A percentile compares a stretch with the other conserved stretches of the same genome.
Conservation (phyloP, 345 rosid genomes). For the Arabis alpina region DNA sequence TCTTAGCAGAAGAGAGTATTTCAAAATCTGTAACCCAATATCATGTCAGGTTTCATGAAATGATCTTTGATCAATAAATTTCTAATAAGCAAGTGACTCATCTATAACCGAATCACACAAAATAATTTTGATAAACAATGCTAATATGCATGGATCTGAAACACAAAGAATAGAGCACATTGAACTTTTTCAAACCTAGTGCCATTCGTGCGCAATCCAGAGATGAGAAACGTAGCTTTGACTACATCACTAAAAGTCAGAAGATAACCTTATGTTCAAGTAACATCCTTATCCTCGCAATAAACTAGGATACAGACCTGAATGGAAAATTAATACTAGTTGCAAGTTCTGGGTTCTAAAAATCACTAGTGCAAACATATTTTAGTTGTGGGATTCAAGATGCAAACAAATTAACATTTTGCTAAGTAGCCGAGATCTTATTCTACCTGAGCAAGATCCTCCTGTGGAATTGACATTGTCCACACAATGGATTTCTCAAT, state of each 20-base stretch:
- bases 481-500: constrained; percentile 80
- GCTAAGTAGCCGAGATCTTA: not conserved
- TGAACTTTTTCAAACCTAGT: not conserved
- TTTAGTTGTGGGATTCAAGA: not conserved
- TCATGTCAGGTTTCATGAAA: not conserved
- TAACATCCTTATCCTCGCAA: constrained; percentile 8
- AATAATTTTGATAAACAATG: not conserved
- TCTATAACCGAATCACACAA: not conserved
- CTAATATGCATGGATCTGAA: not conserved
- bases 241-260: not conserved
- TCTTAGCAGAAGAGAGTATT: not conserved
- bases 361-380: not conserved
- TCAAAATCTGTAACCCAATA: not conserved
- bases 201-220: not conserved
- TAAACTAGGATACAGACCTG: not conserved
- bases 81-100: not conserved
- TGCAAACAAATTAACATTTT: not conserved
- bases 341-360: constrained; percentile 20
- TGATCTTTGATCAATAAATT: not conserved
- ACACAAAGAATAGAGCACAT: not conserved
- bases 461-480: constrained; percentile 74
- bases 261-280: not conserved
- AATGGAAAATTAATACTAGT: not conserved
- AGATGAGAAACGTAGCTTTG: not conserved
- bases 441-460: constrained; percentile 59